Evolutionary conservation across 805 yeast species (phyloP).

Genomic region (Metschnikowia vanudenii): DNA sequence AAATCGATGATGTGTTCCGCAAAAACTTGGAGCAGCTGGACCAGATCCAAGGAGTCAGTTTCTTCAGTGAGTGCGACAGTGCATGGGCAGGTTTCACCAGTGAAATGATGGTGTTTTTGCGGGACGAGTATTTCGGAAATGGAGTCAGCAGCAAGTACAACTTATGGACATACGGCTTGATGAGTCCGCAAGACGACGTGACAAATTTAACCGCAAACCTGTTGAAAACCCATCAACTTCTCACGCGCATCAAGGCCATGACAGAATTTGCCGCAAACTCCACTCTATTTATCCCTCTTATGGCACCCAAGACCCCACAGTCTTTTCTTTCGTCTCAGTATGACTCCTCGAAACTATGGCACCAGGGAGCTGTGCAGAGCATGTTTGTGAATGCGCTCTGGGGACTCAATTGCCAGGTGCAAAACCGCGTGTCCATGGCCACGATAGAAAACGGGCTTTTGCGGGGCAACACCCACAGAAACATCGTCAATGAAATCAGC

Average conservation of each 20-base stretch:
- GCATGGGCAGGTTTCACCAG: constrained; percentile 83
- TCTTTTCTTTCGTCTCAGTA: constrained; percentile 6
- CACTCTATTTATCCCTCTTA: constrained; percentile 59
- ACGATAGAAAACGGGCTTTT: constrained; percentile 44
- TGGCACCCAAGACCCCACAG: constrained; percentile 6
- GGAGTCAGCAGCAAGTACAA: constrained; percentile 35
- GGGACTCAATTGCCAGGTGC: constrained; percentile 45
- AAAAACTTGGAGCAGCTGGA: constrained; percentile 73
- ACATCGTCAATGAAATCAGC: constrained; percentile 43
- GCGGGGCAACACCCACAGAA: constrained; percentile 43
- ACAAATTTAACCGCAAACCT: neutral
- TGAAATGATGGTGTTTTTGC: constrained; percentile 49
- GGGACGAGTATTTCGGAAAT: constrained; percentile 63
- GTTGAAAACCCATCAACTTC: constrained; percentile 19
- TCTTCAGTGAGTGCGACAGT: constrained; percentile 67
- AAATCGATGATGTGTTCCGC: constrained; percentile 54
- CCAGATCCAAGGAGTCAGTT: constrained; percentile 64
- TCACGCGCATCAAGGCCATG: constrained; percentile 44
- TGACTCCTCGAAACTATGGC: constrained; percentile 42
- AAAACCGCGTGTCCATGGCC: constrained; percentile 37
- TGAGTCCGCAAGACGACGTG: constrained; percentile 8
- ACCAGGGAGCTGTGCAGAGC: constrained; percentile 28
- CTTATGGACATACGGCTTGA: constrained; percentile 36
- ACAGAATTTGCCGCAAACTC: constrained; percentile 47
- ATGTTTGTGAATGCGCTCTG: constrained; percentile 38